Evolutionary conservation across 176 grass and related monocot species (phyloP).

Genomic region (Saccharum officinarum): DNA sequence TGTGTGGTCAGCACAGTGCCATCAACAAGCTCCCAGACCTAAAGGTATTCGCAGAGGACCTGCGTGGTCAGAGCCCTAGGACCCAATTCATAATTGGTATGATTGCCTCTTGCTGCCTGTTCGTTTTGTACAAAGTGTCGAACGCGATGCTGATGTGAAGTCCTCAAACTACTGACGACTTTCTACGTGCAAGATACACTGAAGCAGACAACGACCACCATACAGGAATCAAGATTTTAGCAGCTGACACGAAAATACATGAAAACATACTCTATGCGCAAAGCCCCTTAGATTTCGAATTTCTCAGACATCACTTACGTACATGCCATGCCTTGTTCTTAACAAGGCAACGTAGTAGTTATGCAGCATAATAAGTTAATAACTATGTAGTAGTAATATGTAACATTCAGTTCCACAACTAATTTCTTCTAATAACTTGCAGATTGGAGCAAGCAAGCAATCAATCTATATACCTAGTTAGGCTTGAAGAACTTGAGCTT

Average conservation of each 20-base stretch:
- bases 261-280: not conserved
- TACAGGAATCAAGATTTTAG: not conserved
- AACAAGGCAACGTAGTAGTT: not conserved
- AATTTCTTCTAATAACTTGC: constrained; percentile 7
- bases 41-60: too few relatives aligned
- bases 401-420: not conserved
- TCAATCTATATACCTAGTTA: constrained; percentile 39
- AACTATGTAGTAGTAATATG: not conserved
- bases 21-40: too few relatives aligned
- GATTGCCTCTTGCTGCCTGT: too few relatives aligned
- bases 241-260: not conserved
- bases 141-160: not conserved
- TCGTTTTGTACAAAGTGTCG: too few relatives aligned
- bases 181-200: not conserved
- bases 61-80: too few relatives aligned
- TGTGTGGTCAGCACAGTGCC: too few relatives aligned
- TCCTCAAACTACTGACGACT: not conserved
- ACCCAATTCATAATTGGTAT: too few relatives aligned
- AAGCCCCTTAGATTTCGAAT: not conserved
- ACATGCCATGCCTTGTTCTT: not conserved
- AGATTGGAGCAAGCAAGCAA: not conserved
- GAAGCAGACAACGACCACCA: not conserved
- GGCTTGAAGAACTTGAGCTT: constrained; percentile 98
- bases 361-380: not conserved
- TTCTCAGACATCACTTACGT: not conserved